Percentiles rank a stretch among this genome's conserved stretches.
Conservation (phyloP, 306 rosid genomes). For the Notholithocarpus densiflorus region DNA sequence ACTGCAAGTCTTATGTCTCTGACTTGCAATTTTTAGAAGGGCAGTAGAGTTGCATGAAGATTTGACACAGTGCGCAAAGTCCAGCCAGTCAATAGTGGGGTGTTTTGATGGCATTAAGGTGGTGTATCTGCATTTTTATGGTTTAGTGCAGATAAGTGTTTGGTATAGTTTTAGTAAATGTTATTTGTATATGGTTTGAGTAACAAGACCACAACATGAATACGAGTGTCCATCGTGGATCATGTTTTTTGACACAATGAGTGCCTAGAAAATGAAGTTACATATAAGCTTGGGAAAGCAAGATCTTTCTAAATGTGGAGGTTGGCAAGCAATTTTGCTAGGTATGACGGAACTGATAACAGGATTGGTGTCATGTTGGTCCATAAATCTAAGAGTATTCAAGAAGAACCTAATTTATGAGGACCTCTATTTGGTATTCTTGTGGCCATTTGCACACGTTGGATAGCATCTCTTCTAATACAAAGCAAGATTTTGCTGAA, state of each 20-base stretch:
- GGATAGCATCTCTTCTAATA: no score
- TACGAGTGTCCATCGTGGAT: no score
- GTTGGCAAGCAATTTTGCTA: not conserved
- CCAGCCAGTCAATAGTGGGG: slow-evolving; percentile 81
- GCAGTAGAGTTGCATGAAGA: slow-evolving; percentile 69
- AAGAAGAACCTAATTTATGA: not conserved
- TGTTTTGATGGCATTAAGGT: slow-evolving; percentile 73
- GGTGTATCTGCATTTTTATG: not conserved
- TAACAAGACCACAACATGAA: no score
- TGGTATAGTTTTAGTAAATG: no score
- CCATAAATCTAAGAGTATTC: not conserved
- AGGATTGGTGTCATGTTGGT: not conserved
- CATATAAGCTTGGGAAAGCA: no score
- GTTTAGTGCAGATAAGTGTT: no score
- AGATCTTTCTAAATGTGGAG: no score
- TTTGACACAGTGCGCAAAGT: slow-evolving; percentile 34
- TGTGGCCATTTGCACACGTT: not conserved
- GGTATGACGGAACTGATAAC: not conserved
- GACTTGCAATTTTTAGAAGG: slow-evolving; percentile 42
- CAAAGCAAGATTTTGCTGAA: no score
- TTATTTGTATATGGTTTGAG: no score
- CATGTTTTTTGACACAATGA: no score
- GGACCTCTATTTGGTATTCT: not conserved
- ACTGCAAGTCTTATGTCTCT: slow-evolving; percentile 51
- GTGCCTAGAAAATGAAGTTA: no score